Evolutionary conservation across 352 stramenopile species (phyloP), one percentile per base, ranked within the genome.

Genomic region (Pythium guiyangense): DNA sequence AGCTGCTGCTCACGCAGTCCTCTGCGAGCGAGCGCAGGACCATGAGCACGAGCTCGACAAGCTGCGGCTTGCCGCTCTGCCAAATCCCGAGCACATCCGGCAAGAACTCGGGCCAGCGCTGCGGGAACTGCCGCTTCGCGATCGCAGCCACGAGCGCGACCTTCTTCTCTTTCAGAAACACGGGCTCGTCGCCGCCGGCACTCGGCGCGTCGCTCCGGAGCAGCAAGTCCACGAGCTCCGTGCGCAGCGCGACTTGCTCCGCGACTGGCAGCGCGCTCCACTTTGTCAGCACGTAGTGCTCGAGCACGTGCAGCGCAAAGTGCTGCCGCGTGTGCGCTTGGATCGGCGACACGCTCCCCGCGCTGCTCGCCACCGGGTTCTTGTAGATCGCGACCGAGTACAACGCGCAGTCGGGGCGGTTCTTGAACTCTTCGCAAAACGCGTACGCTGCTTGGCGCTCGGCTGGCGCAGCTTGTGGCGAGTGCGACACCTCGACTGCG

Each of bases 61-160:
- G 83, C 40, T 57, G 52, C 5, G 63, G 51, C 0, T n/a, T 49
- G 18, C 82, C 77, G 4, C n/a, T 54, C 26, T 73, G 56, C 79
- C 79, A 92, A 20, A 89, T 68, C 57, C 83, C 67, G 34, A 90
- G 59, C 40, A 92, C 35, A 27, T 90, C 78, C 5, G 77, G 63
- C 27, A 92, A 54, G 17, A 92, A 69, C 22, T 89, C 69, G 1
- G 79, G 78, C 78, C 80, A 92, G 6, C 79, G 83, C 66, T 92
- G 83, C n/a, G 83, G 83, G 56, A 92, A 92, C 64, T 89, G 79
- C 2, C 83, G 67, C 70, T 92, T 92, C 27, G 78, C 83, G 12
- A 92, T 81, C 59, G 87, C 69, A 2, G 80, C 73, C 40, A 92
- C 47, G 11, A 92, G 72, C 55, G 75, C 57, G 4, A 92, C 83